phyloP scores from a whole-genome alignment of 1,284 basidiomycete species.

The Rhizopogon parksii region DNA sequence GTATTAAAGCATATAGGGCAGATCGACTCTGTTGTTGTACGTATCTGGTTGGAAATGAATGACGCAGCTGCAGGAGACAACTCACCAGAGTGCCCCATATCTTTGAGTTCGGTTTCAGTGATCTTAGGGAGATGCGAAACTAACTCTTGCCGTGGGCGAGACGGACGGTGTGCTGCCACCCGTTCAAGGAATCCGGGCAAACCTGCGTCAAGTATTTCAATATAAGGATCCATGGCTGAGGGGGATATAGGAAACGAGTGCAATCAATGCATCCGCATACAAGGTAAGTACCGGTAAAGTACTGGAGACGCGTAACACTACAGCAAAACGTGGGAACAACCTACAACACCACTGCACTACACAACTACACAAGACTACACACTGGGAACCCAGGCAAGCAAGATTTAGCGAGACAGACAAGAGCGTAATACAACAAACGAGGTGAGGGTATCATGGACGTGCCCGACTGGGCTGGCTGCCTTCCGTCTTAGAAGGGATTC shows the following conservation, averaged over 20 bases:
- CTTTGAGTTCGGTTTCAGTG: conserved; percentile 35
- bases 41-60: neutral
- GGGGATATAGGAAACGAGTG: neutral
- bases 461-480: conserved; percentile 20
- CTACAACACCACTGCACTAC: conserved; percentile 19
- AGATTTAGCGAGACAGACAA: conserved; percentile 27
- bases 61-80: neutral
- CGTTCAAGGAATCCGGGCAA: neutral
- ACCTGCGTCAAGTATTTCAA: too few relatives aligned
- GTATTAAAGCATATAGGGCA: conserved; percentile 69
- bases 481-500: conserved; percentile 48
- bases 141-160: conserved; percentile 30
- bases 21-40: conserved; percentile 44
- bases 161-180: conserved; percentile 10
- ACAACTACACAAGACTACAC: conserved; percentile 16
- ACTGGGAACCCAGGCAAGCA: conserved; percentile 5
- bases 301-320: conserved; percentile 2
- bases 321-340: conserved; percentile 24
- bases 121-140: conserved; percentile 35
- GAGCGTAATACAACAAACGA: conserved; percentile 22
- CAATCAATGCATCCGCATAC: conserved; percentile 1
- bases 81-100: conserved; percentile 33
- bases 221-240: neutral
- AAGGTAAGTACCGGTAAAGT: too few relatives aligned
- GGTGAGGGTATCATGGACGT: conserved; percentile 14